Percentiles rank a stretch among this genome's conserved stretches.
phyloP scores from a whole-genome alignment of 768 basidiomycete genomes.

The Pleurotus tuber-regium region DNA sequence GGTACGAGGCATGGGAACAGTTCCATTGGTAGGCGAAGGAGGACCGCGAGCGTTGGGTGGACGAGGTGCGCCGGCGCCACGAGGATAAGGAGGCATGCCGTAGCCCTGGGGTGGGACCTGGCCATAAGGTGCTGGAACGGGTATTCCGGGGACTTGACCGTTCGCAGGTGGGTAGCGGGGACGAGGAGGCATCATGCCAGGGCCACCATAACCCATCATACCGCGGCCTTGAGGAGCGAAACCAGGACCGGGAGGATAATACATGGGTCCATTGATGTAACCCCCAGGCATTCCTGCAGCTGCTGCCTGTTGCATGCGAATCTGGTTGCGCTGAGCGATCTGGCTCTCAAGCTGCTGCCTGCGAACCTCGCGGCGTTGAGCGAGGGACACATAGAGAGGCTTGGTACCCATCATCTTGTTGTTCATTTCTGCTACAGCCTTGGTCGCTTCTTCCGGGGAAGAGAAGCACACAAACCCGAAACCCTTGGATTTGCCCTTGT shows the following conservation, averaged over 20 bases:
- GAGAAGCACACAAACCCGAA: constrained; percentile 99
- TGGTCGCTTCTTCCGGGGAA: constrained; percentile 97
- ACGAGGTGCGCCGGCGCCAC: constrained; percentile 55
- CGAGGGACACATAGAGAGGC: constrained; percentile 97
- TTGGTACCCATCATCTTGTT: constrained; percentile 99
- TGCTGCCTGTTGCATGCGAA: constrained; percentile 93
- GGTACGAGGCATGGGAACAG: constrained; percentile 61
- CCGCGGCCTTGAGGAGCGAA: constrained; percentile 83
- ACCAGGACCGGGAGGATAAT: constrained; percentile 78
- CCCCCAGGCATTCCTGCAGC: constrained; percentile 81
- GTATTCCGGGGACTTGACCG: constrained; percentile 73
- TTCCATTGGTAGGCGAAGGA: constrained; percentile 66
- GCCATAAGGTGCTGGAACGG: constrained; percentile 69
- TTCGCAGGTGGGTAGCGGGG: constrained; percentile 76
- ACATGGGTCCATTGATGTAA: constrained; percentile 84
- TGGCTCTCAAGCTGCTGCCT: constrained; percentile 98
- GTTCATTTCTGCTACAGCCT: constrained; percentile 99
- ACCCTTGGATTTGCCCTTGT: constrained; percentile 89
- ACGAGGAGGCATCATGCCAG: constrained; percentile 85
- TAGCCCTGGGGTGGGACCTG: constrained; percentile 75
- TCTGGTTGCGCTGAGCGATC: constrained; percentile 97
- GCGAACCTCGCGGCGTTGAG: constrained; percentile 97
- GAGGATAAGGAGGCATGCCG: constrained; percentile 64
- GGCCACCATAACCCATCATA: constrained; percentile 81
- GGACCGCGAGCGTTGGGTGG: constrained; percentile 66